Conservation (phyloP, 257 asterid species). For the Penstemon eatonii region DNA sequence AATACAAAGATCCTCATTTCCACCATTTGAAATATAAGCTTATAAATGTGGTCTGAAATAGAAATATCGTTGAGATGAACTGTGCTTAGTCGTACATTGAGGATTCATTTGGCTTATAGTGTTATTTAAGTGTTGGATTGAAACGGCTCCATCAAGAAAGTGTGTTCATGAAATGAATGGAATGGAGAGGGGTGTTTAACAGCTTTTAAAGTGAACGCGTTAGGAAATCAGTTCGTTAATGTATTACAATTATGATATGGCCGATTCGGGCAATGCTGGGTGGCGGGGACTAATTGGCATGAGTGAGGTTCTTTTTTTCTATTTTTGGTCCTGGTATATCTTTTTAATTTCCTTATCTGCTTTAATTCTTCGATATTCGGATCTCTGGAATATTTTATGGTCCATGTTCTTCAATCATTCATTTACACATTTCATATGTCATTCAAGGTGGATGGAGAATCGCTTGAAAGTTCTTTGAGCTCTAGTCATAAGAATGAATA, state of each 20-base stretch:
- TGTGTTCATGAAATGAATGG: too few relatives aligned
- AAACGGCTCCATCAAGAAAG: too few relatives aligned
- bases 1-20: too few relatives aligned
- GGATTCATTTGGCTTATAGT: too few relatives aligned
- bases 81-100: too few relatives aligned
- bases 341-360: background rate
- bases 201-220: background rate
- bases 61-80: too few relatives aligned
- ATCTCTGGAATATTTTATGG: background rate
- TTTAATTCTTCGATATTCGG: constrained; percentile 5
- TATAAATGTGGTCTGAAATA: too few relatives aligned
- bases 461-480: constrained; percentile 44
- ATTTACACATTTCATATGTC: constrained; percentile 19
- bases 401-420: constrained; percentile 22
- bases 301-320: background rate
- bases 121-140: too few relatives aligned
- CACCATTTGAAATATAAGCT: too few relatives aligned
- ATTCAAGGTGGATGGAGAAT: constrained; percentile 55
- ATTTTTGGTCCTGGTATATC: background rate
- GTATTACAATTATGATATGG: background rate
- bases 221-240: background rate
- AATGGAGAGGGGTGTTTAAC: background rate
- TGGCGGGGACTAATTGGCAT: background rate
- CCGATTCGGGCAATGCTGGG: background rate
- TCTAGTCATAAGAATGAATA: constrained; percentile 39